phyloP scores from a whole-genome alignment of 2,329 filamentous ascomycete species.

The Emmonsiellopsis sp. region DNA sequence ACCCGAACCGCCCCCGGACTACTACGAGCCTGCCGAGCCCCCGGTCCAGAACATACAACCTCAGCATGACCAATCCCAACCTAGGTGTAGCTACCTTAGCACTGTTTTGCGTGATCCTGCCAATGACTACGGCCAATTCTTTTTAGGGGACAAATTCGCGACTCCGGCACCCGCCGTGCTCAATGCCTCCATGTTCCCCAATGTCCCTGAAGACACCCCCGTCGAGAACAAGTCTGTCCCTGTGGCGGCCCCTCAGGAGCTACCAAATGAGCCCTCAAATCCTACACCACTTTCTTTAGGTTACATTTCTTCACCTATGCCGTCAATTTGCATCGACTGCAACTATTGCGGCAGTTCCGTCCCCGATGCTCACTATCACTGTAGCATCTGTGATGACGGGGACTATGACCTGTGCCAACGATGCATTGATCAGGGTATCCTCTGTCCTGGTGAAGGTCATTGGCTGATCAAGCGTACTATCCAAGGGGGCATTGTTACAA shows the following conservation, averaged over 20 bases:
- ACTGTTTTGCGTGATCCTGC: slow-evolving; percentile 9
- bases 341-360: slow-evolving; percentile 78
- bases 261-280: not conserved
- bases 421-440: slow-evolving; percentile 66
- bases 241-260: not conserved
- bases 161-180: not conserved
- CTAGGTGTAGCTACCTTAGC: slow-evolving; percentile 12
- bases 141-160: not conserved
- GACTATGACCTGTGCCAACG: slow-evolving; percentile 86
- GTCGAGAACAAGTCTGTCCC: not conserved
- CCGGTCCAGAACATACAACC: not conserved
- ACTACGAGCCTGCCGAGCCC: not conserved
- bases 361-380: slow-evolving; percentile 81
- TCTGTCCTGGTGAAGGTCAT: slow-evolving; percentile 71
- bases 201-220: not conserved
- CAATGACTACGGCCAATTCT: not conserved
- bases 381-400: slow-evolving; percentile 82
- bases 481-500: slow-evolving; percentile 66
- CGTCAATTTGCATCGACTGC: slow-evolving; percentile 70
- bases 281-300: not conserved
- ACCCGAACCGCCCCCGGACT: slow-evolving; percentile 11
- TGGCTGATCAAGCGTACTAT: slow-evolving; percentile 92
- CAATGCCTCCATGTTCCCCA: not conserved
- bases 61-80: slow-evolving; percentile 6
- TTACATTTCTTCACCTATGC: not conserved